These are phyloP conservation scores for Chalaropsis ovoidea DNA, from an alignment of 2,329 filamentous ascomycete species.

Conservation along the genomic window DNA sequence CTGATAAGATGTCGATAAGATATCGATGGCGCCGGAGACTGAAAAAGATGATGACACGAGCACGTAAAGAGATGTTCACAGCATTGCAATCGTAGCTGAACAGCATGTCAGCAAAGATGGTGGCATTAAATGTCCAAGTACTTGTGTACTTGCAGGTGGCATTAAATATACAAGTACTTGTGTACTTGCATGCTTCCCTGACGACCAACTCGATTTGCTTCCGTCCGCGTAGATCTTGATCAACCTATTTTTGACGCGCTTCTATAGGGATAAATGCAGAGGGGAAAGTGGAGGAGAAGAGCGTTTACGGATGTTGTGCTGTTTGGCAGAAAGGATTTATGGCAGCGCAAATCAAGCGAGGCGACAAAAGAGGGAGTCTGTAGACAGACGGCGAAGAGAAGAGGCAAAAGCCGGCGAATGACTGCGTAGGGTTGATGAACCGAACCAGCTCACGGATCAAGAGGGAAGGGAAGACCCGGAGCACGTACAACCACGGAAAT, in stretches of 20 bases:
- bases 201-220: not conserved
- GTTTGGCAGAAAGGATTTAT: not conserved
- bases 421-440: not conserved
- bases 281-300: not conserved
- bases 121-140: not conserved
- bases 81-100: not conserved
- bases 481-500: not conserved
- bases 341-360: conserved; percentile 3
- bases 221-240: not conserved
- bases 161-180: too few species aligned
- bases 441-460: not conserved
- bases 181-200: not conserved
- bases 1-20: not conserved
- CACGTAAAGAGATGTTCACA: not conserved
- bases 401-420: too few species aligned
- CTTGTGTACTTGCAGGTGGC: not conserved
- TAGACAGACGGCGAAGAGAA: not conserved
- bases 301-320: not conserved
- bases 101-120: not conserved
- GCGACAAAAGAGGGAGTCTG: not conserved
- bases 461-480: conserved; percentile 10
- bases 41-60: not conserved
- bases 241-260: not conserved
- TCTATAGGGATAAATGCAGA: not conserved
- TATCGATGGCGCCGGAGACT: not conserved